These are phyloP conservation scores for Pyrus communis DNA, from an alignment of 306 rosid genomes.

Conservation along the genomic window DNA sequence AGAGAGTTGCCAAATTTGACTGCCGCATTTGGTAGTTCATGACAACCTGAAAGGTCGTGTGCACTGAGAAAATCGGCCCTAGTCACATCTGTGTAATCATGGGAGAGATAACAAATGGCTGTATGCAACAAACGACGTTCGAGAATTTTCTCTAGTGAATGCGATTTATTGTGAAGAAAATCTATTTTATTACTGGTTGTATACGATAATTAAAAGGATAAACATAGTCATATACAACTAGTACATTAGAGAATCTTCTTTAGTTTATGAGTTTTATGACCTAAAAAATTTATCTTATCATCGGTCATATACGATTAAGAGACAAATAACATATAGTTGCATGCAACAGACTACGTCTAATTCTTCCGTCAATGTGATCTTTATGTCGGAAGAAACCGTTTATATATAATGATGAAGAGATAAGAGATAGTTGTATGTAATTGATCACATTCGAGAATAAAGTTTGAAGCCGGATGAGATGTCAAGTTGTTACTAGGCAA, in stretches of 20 bases:
- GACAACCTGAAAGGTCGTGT: not conserved
- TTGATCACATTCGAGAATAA: not conserved
- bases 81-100: not conserved
- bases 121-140: not conserved
- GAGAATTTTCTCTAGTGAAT: not conserved
- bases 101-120: not conserved
- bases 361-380: too few relatives aligned
- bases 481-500: not conserved
- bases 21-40: not conserved
- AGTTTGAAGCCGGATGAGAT: not conserved
- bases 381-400: too few relatives aligned
- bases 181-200: too few relatives aligned
- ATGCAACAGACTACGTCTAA: too few relatives aligned
- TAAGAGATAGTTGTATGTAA: too few relatives aligned
- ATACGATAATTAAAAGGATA: too few relatives aligned
- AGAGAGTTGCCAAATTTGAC: constrained; percentile 1
- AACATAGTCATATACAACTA: too few relatives aligned
- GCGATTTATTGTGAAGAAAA: too few relatives aligned
- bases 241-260: not conserved
- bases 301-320: rapidly evolving
- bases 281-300: too few relatives aligned
- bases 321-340: too few relatives aligned
- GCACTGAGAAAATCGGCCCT: not conserved
- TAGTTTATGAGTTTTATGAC: too few relatives aligned
- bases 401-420: too few relatives aligned